Conservation (phyloP, 768 basidiomycete species). For the Royoungia palumana region DNA sequence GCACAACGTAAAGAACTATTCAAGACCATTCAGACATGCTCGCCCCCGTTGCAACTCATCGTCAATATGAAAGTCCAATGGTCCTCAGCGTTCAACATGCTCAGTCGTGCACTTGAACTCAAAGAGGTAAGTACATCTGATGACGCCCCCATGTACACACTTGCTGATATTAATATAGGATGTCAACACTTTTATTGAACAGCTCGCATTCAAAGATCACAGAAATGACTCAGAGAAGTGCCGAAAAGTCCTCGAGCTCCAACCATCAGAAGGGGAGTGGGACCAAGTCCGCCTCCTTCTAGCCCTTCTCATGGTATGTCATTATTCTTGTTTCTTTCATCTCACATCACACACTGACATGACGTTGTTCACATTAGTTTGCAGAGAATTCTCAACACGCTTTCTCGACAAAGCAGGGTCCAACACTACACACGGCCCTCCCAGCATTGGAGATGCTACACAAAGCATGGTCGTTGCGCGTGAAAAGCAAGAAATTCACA, state of each 20-base stretch:
- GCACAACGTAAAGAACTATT: conserved; percentile 4
- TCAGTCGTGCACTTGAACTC: background rate
- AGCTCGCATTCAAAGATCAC: conserved; percentile 1
- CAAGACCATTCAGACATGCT: conserved; percentile 1
- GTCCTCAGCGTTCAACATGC: conserved; percentile 5
- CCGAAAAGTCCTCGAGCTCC: background rate
- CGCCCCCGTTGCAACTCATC: background rate
- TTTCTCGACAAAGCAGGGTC: conserved; percentile 3
- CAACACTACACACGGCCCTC: background rate
- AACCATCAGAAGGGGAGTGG: conserved; percentile 1
- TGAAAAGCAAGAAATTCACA: background rate
- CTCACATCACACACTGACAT: background rate
- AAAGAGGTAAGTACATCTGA: conserved; percentile 2
- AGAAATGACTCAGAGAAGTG: background rate
- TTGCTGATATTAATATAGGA: conserved; percentile 9
- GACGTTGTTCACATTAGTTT: background rate
- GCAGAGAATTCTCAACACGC: conserved; percentile 4
- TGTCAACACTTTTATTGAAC: background rate
- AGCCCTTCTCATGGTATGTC: background rate
- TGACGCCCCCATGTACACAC: background rate
- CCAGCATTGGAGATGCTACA: conserved; percentile 1
- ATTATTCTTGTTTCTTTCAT: background rate
- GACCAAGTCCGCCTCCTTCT: background rate
- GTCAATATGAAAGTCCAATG: conserved; percentile 8
- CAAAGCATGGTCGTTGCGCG: background rate